Conservation (phyloP, 768 basidiomycete genomes). For the Dentipellis sp. region DNA sequence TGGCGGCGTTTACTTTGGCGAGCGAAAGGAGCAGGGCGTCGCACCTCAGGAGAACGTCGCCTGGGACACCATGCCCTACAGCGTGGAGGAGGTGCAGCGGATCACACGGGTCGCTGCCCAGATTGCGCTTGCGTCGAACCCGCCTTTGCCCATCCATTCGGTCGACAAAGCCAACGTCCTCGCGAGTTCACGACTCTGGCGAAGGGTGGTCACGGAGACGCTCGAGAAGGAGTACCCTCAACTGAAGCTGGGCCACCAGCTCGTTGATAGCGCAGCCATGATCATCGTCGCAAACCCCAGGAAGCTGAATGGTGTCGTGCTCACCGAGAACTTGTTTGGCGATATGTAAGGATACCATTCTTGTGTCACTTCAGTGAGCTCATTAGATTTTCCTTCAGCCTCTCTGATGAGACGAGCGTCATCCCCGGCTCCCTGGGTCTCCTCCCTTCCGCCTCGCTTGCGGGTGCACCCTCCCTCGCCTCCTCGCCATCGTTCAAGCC, state of each 20-base stretch:
- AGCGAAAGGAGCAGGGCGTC: conserved; percentile 77
- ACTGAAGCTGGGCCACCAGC: conserved; percentile 77
- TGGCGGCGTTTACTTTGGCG: conserved; percentile 93
- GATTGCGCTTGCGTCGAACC: conserved; percentile 74
- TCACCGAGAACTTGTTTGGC: conserved; percentile 95
- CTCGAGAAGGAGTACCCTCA: conserved; percentile 82
- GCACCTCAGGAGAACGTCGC: conserved; percentile 59
- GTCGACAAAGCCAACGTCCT: conserved; percentile 99
- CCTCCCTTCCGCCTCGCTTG: conserved; percentile 91
- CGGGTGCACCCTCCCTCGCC: conserved; percentile 67
- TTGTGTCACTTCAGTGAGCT: background rate
- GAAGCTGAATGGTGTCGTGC: conserved; percentile 89
- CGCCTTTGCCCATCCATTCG: conserved; percentile 84
- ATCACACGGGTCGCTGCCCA: conserved; percentile 95
- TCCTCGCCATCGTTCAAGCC: conserved; percentile 56
- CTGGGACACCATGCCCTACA: conserved; percentile 93
- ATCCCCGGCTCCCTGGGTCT: conserved; percentile 97
- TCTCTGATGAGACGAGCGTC: conserved; percentile 94
- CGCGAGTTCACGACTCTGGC: conserved; percentile 89
- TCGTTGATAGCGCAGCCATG: conserved; percentile 97
- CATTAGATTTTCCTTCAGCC: conserved; percentile 33
- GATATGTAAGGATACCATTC: conserved; percentile 67
- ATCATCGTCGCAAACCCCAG: conserved; percentile 81
- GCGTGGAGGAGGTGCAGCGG: conserved; percentile 81
- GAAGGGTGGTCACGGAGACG: conserved; percentile 84